Evolutionary conservation across 371 early-diverging fungal genomes (phyloP).

Genomic region (Syncephalis plumigaleata): DNA sequence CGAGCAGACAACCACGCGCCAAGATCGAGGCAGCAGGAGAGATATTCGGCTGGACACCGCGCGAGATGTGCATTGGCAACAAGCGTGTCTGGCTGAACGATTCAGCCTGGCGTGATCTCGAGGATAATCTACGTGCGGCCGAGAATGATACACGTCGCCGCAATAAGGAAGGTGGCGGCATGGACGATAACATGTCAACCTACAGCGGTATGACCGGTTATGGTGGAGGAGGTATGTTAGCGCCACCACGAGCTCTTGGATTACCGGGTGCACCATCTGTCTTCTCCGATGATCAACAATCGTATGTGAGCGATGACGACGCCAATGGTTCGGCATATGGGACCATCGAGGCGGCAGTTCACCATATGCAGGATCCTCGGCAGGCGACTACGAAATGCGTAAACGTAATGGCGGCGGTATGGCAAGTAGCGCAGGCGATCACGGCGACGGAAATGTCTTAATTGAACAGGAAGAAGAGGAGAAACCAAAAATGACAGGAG

Average conservation of each 20-base stretch:
- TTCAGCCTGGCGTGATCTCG: conserved; percentile 59
- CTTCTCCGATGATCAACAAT: background rate
- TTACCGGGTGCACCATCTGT: background rate
- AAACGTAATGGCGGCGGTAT: background rate
- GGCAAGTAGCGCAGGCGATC: background rate
- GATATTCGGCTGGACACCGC: conserved; percentile 21
- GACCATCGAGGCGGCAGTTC: conserved; percentile 1
- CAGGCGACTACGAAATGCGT: background rate
- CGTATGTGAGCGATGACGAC: background rate
- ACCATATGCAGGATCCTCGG: background rate
- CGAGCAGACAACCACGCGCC: conserved; percentile 14
- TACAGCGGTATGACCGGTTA: background rate
- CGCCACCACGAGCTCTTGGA: background rate
- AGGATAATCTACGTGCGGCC: conserved; percentile 48
- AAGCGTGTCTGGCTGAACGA: conserved; percentile 45
- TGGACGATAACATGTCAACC: conserved; percentile 5
- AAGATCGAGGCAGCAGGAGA: conserved; percentile 28
- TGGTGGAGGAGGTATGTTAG: background rate
- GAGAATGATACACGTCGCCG: conserved; percentile 49
- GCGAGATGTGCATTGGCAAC: conserved; percentile 25
- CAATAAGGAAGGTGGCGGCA: conserved; percentile 12
- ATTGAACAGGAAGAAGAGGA: conserved; percentile 14
- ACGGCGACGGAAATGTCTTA: conserved; percentile 8
- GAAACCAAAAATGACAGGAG: conserved; percentile 30
- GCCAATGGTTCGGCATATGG: conserved; percentile 2